Percentiles rank a stretch among this genome's conserved stretches.
These are phyloP conservation scores for Pulveroboletus sp. DNA, from an alignment of 768 basidiomycete genomes.

Conservation along the genomic window DNA sequence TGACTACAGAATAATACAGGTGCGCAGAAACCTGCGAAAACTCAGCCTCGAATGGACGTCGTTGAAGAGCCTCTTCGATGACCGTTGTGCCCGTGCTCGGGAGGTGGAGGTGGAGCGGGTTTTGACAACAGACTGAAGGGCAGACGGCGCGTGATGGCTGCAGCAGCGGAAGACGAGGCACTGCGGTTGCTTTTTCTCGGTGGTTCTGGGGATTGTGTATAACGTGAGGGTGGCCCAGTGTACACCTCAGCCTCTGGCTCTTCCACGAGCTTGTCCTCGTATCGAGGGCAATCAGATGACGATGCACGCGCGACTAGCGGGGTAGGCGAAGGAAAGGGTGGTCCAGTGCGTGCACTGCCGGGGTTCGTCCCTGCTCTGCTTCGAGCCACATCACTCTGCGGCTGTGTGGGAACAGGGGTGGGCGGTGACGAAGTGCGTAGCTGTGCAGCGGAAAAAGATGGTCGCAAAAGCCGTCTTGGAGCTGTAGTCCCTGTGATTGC, in stretches of 20 bases:
- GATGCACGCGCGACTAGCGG: slow-evolving; percentile 48
- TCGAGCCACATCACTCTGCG: slow-evolving; percentile 43
- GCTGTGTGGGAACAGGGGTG: slow-evolving; percentile 31
- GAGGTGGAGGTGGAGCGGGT: slow-evolving; percentile 33
- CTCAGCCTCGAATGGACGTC: slow-evolving; percentile 33
- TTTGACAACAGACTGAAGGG: slow-evolving; percentile 68
- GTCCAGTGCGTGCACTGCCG: slow-evolving; percentile 40
- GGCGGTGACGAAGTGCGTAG: slow-evolving; percentile 51
- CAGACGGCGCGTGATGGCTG: slow-evolving; percentile 51
- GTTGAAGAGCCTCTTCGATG: slow-evolving; percentile 45
- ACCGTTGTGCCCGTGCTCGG: slow-evolving; percentile 24
- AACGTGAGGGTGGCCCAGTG: slow-evolving; percentile 65
- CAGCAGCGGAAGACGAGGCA: slow-evolving; percentile 43
- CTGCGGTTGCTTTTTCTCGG: slow-evolving; percentile 43
- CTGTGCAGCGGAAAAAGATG: slow-evolving; percentile 77
- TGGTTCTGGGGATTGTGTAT: slow-evolving; percentile 70
- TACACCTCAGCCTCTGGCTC: slow-evolving; percentile 50
- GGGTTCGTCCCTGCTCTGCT: slow-evolving; percentile 69
- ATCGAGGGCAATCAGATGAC: slow-evolving; percentile 48
- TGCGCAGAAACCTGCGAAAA: neutral
- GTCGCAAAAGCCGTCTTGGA: slow-evolving; percentile 57
- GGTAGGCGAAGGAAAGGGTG: slow-evolving; percentile 37
- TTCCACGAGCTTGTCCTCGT: slow-evolving; percentile 37
- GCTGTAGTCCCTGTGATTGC: slow-evolving; percentile 51
- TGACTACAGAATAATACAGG: slow-evolving; percentile 11